Evolutionary conservation across 2,329 filamentous ascomycete species (phyloP), one percentile per base, ranked within the genome.

Genomic region (Colletotrichum abscissum): DNA sequence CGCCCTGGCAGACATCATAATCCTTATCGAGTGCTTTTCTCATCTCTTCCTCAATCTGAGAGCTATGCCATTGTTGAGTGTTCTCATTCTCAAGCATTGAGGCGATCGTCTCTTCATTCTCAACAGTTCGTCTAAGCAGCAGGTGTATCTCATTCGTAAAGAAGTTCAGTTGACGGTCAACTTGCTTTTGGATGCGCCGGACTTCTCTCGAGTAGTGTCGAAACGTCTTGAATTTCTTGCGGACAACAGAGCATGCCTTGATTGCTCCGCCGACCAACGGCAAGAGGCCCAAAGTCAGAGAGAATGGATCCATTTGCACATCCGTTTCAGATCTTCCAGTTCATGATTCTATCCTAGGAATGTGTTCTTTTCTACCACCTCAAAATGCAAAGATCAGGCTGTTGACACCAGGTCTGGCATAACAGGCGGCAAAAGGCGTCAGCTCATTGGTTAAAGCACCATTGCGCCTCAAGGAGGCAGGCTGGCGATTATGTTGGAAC

Each of bases 81-180:
- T 24, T 1, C 56, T 67, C 57, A 4, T 22, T n/a, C 11, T 2
- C 57, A 3, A 56, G 56, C 24, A 55, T n/a, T 6, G 19, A 62
- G 3, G 49, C 16, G 33, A 19, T 56, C 1, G 38, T 30, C 22
- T 67, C 57, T 22, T 72, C 35, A 12, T 33, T 19, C 1, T 63
- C 24, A 49, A 49, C 42, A 9, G 42, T 49, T 24, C 57, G 57
- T 33, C 63, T 49, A 3, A 72, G 49, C 11, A 72, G n/a, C 9
- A 63, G 24, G 6, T 57, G 26, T 2, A 64, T 67, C 35, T 72
- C 69, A 22, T 72, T 68, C 22, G 62, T 42, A 19, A 68, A 72
- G 9, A 67, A n/a, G 1, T 52, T 26, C 24, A 30, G 30, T 35
- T 69, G 59, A 1, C 42, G 12, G 16, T 46, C 24, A 1, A 69